Base-by-base conservation (phyloP, 2,329 filamentous ascomycete genomes). In the Cladosporium sp. region DNA sequence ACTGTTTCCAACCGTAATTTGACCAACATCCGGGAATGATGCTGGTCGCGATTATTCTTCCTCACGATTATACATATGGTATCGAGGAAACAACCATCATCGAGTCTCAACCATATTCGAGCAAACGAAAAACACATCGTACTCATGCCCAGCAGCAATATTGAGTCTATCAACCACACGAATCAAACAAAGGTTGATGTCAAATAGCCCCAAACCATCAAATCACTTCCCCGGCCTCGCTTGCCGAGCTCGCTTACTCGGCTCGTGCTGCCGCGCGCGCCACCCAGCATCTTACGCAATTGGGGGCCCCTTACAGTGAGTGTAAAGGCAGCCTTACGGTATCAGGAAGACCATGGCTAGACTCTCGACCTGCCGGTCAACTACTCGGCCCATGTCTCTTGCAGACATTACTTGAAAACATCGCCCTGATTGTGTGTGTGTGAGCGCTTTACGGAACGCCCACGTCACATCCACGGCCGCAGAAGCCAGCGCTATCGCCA, bases 251-350 rank as follows among this genome's bases (percentile, higher is more conserved):
- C 51, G 51, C 51, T 54, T 54, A 28, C 15, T 54, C 52, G 52
- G 52, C 52, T 55, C 52, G 52, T 55, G 52, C 28, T 55, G 52
- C 52, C 52, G 52, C 52, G 52, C 52, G 57, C 57, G 57, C 57
- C 36, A 58, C 34, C 24, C 38, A 59, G 26, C 34, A 47, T 38
- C 34, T 59, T 59, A 59, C 57, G 57, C 57, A 59, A 59, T 47
- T n/a, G 38, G 32, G 10, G 24, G 34, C 55, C 55, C 32, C 55
- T 55, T 55, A 55, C 52, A 55, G 28, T 55, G 32, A 32, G 11
- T 11, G 32, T 8, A 15, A 21, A 21, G 34, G 55, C 55, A 58
- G 55, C 55, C 55, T 41, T 58, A 41, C 34, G n/a, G 55, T 59
- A 26, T 47, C 11, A 26, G 24, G 24, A 44, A 59, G 36, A 47